A percentile compares a stretch with the other conserved stretches of the same genome.
phyloP scores from a whole-genome alignment of 1,139 yeast species.

The Suhomyces wounanorum region DNA sequence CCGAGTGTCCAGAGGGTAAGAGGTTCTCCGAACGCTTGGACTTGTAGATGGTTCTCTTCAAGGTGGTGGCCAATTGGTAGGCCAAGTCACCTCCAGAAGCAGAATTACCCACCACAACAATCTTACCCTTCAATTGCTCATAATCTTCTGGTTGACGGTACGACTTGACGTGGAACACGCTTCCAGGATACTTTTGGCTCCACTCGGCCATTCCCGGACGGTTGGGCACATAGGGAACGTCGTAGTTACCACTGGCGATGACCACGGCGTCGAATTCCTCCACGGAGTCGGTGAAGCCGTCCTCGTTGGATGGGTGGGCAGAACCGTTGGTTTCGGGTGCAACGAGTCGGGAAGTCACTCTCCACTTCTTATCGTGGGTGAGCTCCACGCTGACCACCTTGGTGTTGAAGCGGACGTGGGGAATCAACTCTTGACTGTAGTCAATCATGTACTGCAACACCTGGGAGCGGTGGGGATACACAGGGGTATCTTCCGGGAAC shows the following conservation, averaged over 20 bases:
- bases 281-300: slow-evolving; percentile 14
- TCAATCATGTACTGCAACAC: slow-evolving; percentile 49
- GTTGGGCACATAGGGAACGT: slow-evolving; percentile 56
- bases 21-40: slow-evolving; percentile 41
- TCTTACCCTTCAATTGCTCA: slow-evolving; percentile 35
- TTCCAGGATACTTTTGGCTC: slow-evolving; percentile 44
- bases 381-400: slow-evolving; percentile 26
- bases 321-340: slow-evolving; percentile 22
- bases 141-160: slow-evolving; percentile 55
- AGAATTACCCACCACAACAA: slow-evolving; percentile 62
- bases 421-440: slow-evolving; percentile 39
- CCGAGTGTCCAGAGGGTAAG: slow-evolving; percentile 46
- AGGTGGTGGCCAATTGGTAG: slow-evolving; percentile 46
- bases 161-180: slow-evolving; percentile 59
- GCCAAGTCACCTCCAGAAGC: slow-evolving; percentile 65
- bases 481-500: slow-evolving; percentile 42
- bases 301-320: slow-evolving; percentile 5
- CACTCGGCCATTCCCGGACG: slow-evolving; percentile 56
- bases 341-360: slow-evolving; percentile 35
- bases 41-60: slow-evolving; percentile 43
- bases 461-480: slow-evolving; percentile 51
- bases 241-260: slow-evolving; percentile 60
- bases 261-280: slow-evolving; percentile 51
- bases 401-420: slow-evolving; percentile 37
- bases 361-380: slow-evolving; percentile 45